A percentile compares a stretch with the other conserved stretches of the same genome.
Conservation (phyloP, 2,329 filamentous ascomycete genomes). For the Pseudogymnoascus sp. region DNA sequence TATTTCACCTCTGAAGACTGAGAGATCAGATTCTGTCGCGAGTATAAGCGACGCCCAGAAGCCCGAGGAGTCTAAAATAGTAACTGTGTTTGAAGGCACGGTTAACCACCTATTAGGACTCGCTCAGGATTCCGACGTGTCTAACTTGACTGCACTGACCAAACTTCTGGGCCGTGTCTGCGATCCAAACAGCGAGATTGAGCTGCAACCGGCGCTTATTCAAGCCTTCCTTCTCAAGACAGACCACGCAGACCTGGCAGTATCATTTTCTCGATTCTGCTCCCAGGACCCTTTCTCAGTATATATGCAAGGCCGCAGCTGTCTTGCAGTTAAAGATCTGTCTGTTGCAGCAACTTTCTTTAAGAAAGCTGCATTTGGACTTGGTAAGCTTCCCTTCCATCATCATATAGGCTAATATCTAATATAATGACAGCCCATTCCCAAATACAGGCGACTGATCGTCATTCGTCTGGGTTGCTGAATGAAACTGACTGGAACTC, state of each 20-base stretch:
- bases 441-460: slow-evolving; percentile 29
- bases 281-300: slow-evolving; percentile 55
- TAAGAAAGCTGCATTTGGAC: slow-evolving; percentile 71
- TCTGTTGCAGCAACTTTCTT: slow-evolving; percentile 68
- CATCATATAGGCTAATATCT: not conserved
- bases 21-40: slow-evolving; percentile 27
- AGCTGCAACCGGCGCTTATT: slow-evolving; percentile 52
- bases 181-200: slow-evolving; percentile 57
- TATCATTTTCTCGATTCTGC: slow-evolving; percentile 50
- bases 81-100: slow-evolving; percentile 53
- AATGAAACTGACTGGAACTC: slow-evolving; percentile 66
- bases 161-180: slow-evolving; percentile 60
- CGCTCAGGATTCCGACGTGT: slow-evolving; percentile 41
- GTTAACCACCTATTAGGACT: slow-evolving; percentile 58
- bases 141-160: slow-evolving; percentile 53
- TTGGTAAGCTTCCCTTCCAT: slow-evolving; percentile 53
- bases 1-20: slow-evolving; percentile 38
- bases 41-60: slow-evolving; percentile 33
- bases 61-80: slow-evolving; percentile 39
- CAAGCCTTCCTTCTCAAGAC: slow-evolving; percentile 56
- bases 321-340: slow-evolving; percentile 66
- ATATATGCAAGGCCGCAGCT: slow-evolving; percentile 79
- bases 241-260: slow-evolving; percentile 51
- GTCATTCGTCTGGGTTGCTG: slow-evolving; percentile 59
- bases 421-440: slow-evolving; percentile 21